Evolutionary conservation across 73 alveolate genomes (phyloP).

Genomic region (Paramecium biaurelia): DNA sequence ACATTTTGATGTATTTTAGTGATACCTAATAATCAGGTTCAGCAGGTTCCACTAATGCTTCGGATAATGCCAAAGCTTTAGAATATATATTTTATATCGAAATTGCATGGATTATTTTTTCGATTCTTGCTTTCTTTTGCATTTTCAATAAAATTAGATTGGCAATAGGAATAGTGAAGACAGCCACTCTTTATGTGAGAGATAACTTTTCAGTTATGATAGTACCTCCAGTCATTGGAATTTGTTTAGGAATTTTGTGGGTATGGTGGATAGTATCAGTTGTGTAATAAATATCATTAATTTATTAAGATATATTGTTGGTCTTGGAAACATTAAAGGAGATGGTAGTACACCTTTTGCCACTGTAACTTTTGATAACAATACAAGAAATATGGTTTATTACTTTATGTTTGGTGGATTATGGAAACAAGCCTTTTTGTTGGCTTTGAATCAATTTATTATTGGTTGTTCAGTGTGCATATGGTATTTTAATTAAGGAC

Average conservation of each 20-base stretch:
- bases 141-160: slow-evolving; percentile 86
- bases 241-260: slow-evolving; percentile 67
- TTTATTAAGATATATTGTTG: slow-evolving; percentile 56
- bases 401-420: slow-evolving; percentile 85
- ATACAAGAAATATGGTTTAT: slow-evolving; percentile 80
- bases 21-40: background rate
- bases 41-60: background rate
- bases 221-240: slow-evolving; percentile 81
- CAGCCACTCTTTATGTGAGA: slow-evolving; percentile 82
- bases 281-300: slow-evolving; percentile 34
- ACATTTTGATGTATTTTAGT: background rate
- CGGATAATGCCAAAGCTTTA: slow-evolving; percentile 4
- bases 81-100: background rate
- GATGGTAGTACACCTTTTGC: slow-evolving; percentile 70
- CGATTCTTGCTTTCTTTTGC: slow-evolving; percentile 73
- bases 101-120: slow-evolving; percentile 47
- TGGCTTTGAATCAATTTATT: slow-evolving; percentile 85
- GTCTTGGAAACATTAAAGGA: slow-evolving; percentile 81
- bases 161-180: slow-evolving; percentile 83
- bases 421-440: slow-evolving; percentile 85
- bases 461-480: slow-evolving; percentile 86
- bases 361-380: slow-evolving; percentile 78
- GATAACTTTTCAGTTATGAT: slow-evolving; percentile 73
- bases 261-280: slow-evolving; percentile 83
- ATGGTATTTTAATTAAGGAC: slow-evolving; percentile 92